A percentile compares a stretch with the other conserved stretches of the same genome.
phyloP scores from a whole-genome alignment of 2,329 filamentous ascomycete species.

The Lasiodiplodia citricola region DNA sequence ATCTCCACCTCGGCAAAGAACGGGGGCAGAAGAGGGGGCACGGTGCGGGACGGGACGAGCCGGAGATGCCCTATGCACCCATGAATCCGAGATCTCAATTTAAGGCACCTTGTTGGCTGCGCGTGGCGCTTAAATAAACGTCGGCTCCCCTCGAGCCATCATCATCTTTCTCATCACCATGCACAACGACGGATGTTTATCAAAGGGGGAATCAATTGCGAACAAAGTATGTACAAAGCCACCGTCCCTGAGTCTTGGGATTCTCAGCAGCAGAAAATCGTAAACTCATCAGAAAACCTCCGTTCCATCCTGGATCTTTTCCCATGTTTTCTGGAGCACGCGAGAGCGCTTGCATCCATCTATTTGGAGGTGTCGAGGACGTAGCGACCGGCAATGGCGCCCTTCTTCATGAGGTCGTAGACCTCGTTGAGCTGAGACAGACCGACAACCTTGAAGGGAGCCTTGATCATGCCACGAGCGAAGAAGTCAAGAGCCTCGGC shows the following conservation, averaged over 20 bases:
- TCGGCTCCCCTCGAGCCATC: not conserved
- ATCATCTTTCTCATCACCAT: not conserved
- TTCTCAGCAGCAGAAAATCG: constrained; percentile 3
- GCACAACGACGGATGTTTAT: not conserved
- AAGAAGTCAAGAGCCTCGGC: constrained; percentile 92
- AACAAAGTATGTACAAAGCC: constrained; percentile 16
- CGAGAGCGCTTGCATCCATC: not conserved
- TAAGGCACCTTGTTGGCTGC: constrained; percentile 17
- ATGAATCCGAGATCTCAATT: constrained; percentile 3
- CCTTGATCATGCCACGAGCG: constrained; percentile 80
- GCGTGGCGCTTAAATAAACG: not conserved
- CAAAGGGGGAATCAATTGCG: constrained; percentile 18
- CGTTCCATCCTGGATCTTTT: not conserved
- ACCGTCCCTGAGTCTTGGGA: not conserved
- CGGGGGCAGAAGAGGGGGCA: not conserved
- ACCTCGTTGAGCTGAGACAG: constrained; percentile 79
- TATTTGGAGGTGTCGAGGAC: constrained; percentile 70
- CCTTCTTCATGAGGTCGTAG: constrained; percentile 72
- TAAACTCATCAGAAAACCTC: constrained; percentile 12
- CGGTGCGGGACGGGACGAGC: constrained; percentile 15
- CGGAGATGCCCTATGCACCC: constrained; percentile 15
- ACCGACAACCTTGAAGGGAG: constrained; percentile 84
- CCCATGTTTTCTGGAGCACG: not conserved
- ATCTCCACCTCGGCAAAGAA: constrained; percentile 17
- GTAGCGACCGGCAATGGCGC: constrained; percentile 77